A percentile compares a stretch with the other conserved stretches of the same genome.
phyloP scores from a whole-genome alignment of 2,329 filamentous ascomycete species.

The Cladophialophora chaetospira region DNA sequence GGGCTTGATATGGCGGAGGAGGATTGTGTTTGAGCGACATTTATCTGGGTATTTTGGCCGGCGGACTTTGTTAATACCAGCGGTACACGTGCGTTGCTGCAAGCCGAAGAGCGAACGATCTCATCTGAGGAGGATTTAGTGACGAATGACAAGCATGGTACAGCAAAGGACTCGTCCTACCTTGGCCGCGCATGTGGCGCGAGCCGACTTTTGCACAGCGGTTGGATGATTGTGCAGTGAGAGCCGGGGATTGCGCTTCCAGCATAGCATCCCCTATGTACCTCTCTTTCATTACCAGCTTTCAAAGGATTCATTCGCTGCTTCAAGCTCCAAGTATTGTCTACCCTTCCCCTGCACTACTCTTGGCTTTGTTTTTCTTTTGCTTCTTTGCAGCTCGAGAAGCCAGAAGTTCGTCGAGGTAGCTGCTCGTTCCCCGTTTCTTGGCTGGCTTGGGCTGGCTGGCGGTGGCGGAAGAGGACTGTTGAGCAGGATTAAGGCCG shows the following conservation, averaged over 20 bases:
- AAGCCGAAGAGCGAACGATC: no score
- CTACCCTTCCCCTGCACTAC: conserved; percentile 21
- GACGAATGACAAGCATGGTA: background rate
- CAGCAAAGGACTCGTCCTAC: no score
- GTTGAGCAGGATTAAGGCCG: background rate
- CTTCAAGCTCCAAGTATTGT: background rate
- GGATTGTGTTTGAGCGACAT: background rate
- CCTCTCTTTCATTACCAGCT: no score
- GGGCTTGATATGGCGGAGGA: background rate
- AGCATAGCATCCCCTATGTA: no score
- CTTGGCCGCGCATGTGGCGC: no score
- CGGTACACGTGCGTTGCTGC: background rate
- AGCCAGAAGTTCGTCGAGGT: conserved; percentile 33
- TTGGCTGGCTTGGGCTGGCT: conserved; percentile 1
- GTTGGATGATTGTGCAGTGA: no score
- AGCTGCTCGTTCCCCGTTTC: conserved; percentile 27
- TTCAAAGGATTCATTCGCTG: no score
- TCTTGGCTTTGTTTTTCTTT: conserved; percentile 31
- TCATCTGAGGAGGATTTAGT: no score
- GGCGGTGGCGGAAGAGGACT: no score
- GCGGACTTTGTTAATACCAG: background rate
- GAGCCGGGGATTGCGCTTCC: no score
- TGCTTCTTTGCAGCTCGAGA: conserved; percentile 31
- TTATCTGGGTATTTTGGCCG: background rate
- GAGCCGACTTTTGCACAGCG: no score